Evolutionary conservation across 108 stramenopile genomes (phyloP).

Genomic region (Bacterosira constricta): DNA sequence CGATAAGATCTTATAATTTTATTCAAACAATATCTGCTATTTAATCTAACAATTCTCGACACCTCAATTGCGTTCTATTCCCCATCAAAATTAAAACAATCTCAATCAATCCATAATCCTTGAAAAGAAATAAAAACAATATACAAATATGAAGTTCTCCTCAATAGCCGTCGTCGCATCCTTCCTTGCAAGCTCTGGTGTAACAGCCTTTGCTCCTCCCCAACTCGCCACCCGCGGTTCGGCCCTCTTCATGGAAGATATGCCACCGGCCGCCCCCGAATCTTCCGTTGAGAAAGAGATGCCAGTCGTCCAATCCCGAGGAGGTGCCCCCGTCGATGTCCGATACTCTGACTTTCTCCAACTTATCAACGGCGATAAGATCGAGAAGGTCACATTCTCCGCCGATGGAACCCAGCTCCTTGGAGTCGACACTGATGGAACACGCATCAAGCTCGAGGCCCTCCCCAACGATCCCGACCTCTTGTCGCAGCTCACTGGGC

Average conservation of each 20-base stretch:
- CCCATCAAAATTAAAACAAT: neutral
- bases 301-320: conserved; percentile 60
- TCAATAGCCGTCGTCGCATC: conserved; percentile 32
- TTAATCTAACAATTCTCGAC: neutral
- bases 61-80: neutral
- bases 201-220: conserved; percentile 38
- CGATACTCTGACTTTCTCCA: conserved; percentile 67
- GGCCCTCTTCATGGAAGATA: conserved; percentile 46
- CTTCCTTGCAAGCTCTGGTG: conserved; percentile 17
- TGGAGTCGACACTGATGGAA: conserved; percentile 87
- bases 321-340: conserved; percentile 60
- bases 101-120: neutral
- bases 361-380: conserved; percentile 55
- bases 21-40: too few relatives aligned
- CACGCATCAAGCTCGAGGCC: conserved; percentile 85
- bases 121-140: neutral
- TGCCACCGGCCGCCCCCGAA: conserved; percentile 31
- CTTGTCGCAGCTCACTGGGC: conserved; percentile 81
- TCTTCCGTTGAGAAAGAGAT: conserved; percentile 26
- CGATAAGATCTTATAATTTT: too few relatives aligned
- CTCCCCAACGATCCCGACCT: conserved; percentile 95
- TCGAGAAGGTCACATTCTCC: conserved; percentile 75
- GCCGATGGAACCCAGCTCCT: conserved; percentile 78
- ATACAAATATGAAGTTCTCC: conserved; percentile 46
- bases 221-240: neutral